A percentile compares a stretch with the other conserved stretches of the same genome.
phyloP scores from a whole-genome alignment of 2,329 filamentous ascomycete genomes.

The Golovinomyces cichoracearum region DNA sequence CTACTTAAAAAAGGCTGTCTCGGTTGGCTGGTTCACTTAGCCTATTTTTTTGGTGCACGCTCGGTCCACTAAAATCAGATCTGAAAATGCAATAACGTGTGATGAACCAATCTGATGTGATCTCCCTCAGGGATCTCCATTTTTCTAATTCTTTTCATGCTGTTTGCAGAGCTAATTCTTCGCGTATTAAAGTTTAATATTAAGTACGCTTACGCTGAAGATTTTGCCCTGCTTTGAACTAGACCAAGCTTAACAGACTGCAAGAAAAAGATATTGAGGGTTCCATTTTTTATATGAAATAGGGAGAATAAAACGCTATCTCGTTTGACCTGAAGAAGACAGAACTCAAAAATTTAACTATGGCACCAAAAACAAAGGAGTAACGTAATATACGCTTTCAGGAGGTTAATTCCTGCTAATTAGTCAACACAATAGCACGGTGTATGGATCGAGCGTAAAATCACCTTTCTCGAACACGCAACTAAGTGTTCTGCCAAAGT shows the following conservation, averaged over 20 bases:
- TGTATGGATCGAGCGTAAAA: neutral
- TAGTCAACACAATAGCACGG: neutral
- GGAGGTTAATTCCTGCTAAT: neutral
- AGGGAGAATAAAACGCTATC: neutral
- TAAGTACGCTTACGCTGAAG: neutral
- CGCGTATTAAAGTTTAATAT: neutral
- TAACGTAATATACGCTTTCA: neutral
- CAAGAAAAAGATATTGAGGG: neutral
- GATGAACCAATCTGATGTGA: neutral
- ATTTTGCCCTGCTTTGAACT: neutral
- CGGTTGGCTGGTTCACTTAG: neutral
- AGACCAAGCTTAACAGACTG: neutral
- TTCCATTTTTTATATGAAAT: neutral
- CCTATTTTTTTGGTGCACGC: neutral
- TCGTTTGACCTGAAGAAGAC: neutral
- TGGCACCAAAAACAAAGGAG: neutral
- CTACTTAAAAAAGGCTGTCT: neutral
- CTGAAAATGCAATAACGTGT: neutral
- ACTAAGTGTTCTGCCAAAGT: neutral
- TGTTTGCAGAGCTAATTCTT: neutral
- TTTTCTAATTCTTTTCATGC: neutral
- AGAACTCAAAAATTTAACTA: neutral
- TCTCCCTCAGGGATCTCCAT: neutral
- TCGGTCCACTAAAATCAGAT: neutral
- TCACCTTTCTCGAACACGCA: neutral